Evolutionary conservation across 345 rosid species (phyloP), one percentile per base, ranked within the genome.

Genomic region (Heritiera littoralis): DNA sequence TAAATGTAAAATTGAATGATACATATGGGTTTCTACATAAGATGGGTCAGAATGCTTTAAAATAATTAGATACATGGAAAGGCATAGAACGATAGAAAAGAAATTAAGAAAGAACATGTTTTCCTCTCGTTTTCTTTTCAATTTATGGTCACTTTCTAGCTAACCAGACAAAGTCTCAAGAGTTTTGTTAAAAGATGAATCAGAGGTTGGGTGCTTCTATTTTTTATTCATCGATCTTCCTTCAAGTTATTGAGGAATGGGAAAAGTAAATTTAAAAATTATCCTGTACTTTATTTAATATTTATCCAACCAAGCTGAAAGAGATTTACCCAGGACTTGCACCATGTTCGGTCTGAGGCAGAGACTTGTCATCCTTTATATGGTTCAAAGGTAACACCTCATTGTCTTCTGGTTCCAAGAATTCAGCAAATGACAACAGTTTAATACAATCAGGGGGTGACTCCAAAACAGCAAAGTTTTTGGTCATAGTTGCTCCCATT

Each of bases 321-420:
- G 54, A 61, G 74, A 43, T 52, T 46, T 85, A 92, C 96, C 91
- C 92, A 2, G 92, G 90, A 66, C 91, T 90, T 30, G 91, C 88
- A 82, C 89, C 94, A 68, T 86, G 86, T 5, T 89, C 87, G n/a
- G 86, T 78, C 77, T 79, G 92, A 70, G 87, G 86, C 9, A 82
- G 89, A 79, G 90, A 81, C 86, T 74, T 84, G 77, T 87, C 87
- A 20, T 87, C 89, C 35, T 86, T 90, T 12, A 84, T 63, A 12
- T 11, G 67, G 67, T 63, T 32, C 41, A 63, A 63, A 77, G 90
- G 85, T 52, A 72, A 80, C 66, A 87, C n/a, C 59, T 86, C 90
- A 6, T 83, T 83, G 68, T 77, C 83, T 23, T 86, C 86, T 1
- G 85, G 83, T 76, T 92, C 90, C 95, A 92, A 89, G 41, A 63